A percentile compares a stretch with the other conserved stretches of the same genome.
phyloP scores from a whole-genome alignment of 2,329 filamentous ascomycete species.

The Sporothrix dimorphospora region DNA sequence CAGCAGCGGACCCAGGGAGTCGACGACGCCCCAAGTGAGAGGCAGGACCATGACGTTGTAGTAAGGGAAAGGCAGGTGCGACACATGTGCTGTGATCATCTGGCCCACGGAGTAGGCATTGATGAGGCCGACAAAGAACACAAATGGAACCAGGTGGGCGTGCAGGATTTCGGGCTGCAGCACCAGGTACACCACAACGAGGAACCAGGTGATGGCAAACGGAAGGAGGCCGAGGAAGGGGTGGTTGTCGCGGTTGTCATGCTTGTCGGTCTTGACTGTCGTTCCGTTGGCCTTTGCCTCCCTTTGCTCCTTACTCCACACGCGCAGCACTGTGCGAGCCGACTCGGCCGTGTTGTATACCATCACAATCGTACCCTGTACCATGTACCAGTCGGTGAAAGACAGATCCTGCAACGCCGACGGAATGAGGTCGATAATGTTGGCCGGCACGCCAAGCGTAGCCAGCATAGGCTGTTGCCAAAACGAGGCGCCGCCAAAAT shows the following conservation, averaged over 20 bases:
- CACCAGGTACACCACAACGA: constrained; percentile 78
- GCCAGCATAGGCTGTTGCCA: constrained; percentile 84
- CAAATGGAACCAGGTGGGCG: constrained; percentile 84
- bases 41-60: constrained; percentile 83
- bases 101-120: constrained; percentile 95
- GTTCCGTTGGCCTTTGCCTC: constrained; percentile 41
- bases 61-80: constrained; percentile 86
- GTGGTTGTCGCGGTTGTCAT: constrained; percentile 62
- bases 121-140: constrained; percentile 83
- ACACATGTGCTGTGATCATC: constrained; percentile 93
- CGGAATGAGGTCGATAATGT: constrained; percentile 70
- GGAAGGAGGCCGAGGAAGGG: constrained; percentile 83
- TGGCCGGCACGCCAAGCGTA: constrained; percentile 68
- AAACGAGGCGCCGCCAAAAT: constrained; percentile 85
- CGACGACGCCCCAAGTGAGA: constrained; percentile 75
- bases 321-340: constrained; percentile 80
- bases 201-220: constrained; percentile 75
- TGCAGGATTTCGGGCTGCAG: constrained; percentile 83
- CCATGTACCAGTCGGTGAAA: constrained; percentile 91
- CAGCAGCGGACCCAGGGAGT: constrained; percentile 74
- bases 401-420: constrained; percentile 73
- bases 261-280: constrained; percentile 18
- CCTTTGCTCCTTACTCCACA: constrained; percentile 56
- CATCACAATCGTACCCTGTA: constrained; percentile 80
- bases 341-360: constrained; percentile 82